These are phyloP conservation scores for Kwoniella shandongensis DNA, from an alignment of 768 basidiomycete species.

Conservation along the genomic window DNA sequence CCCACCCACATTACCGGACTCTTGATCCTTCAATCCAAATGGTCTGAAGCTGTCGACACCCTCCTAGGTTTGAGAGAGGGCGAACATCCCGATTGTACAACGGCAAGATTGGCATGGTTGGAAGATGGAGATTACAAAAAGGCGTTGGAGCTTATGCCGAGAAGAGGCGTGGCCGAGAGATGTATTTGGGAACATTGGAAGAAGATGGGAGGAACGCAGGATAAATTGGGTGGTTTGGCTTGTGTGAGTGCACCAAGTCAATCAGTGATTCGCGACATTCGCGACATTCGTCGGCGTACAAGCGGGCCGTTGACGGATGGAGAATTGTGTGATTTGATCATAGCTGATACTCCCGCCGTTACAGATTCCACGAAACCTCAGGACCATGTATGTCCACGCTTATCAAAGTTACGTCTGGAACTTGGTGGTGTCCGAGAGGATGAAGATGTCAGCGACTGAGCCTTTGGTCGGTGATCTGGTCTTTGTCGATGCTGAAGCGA, in stretches of 20 bases:
- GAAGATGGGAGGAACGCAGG: conserved; percentile 73
- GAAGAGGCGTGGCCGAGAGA: conserved; percentile 88
- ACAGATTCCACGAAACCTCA: conserved; percentile 90
- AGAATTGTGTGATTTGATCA: background rate
- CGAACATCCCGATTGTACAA: conserved; percentile 86
- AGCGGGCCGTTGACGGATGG: no score
- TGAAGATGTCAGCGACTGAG: conserved; percentile 66
- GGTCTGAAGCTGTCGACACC: conserved; percentile 80
- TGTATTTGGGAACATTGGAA: conserved; percentile 83
- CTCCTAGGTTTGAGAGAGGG: conserved; percentile 80
- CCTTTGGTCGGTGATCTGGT: conserved; percentile 90
- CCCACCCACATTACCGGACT: conserved; percentile 94
- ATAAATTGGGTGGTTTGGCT: conserved; percentile 73
- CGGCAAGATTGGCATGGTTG: conserved; percentile 84
- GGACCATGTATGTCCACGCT: conserved; percentile 96
- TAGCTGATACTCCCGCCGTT: background rate
- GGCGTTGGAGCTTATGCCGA: conserved; percentile 81
- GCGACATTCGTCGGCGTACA: no score
- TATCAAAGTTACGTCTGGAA: conserved; percentile 99
- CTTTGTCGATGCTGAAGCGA: conserved; percentile 59
- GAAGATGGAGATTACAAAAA: conserved; percentile 74
- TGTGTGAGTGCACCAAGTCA: conserved; percentile 59
- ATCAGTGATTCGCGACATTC: no score
- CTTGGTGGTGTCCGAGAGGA: conserved; percentile 89
- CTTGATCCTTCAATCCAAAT: conserved; percentile 81